Evolutionary conservation across 2,329 filamentous ascomycete species (phyloP), one percentile per base, ranked within the genome.

Genomic region (Intubia oerlemansii): DNA sequence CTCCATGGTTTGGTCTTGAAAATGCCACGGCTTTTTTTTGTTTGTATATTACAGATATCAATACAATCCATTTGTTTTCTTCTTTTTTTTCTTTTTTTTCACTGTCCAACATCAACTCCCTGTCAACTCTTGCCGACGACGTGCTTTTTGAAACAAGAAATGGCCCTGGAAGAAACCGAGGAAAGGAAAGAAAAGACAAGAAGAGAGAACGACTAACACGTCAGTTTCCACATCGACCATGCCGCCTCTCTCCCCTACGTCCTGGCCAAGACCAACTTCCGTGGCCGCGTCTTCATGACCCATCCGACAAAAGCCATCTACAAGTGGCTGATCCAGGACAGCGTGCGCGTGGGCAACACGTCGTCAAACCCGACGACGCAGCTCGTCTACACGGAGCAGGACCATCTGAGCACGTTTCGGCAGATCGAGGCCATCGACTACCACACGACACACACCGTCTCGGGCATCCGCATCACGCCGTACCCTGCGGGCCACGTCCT

Each of bases 231-330:
- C 51, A 65, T 95, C 48, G 88, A 98, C 46, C 88, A 98, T 56
- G 88, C 88, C n/a, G 85, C 85, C 11, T 92, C 85, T n/a, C 59
- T 98, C 26, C 88, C 88, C 25, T 98, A 95, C 48, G 88, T 98
- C 34, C 66, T 98, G 38, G 79, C 85, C 38, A 98, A 98, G 57
- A 95, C 88, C 21, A 93, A 93, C 50, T 98, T 98, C 58, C 76
- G 78, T 39, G 88, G 88, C 27, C 72, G 84, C 14, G 85, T 95
- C 35, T 95, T 93, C 57, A 98, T 95, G 85, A 98, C 88, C 29
- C 88, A 98, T 57, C 82, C 88, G 2, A 98, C 88, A 26, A 95
- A 98, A 51, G 88, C 88, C 42, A 98, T 98, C 48, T 98, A 98
- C 65, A 95, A 95, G 54, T 95, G 88, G 85, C 69, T 95, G 29